A percentile compares a stretch with the other conserved stretches of the same genome.
Evolutionary conservation across 306 rosid species (phyloP).

Genomic region (Fragaria iinumae): DNA sequence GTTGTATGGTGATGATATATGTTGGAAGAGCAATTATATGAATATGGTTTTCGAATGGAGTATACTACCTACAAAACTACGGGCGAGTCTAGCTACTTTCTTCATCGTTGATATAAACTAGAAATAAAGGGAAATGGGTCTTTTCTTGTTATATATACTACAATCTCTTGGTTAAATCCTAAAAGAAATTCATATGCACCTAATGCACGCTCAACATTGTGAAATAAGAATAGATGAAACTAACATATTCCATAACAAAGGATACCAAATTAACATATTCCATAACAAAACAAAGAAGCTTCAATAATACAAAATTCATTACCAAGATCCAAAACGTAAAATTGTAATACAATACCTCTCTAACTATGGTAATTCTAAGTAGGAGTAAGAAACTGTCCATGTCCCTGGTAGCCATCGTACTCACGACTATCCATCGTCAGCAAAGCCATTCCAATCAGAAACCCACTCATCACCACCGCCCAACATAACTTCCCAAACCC

Average conservation of each 20-base stretch:
- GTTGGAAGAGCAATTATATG: not conserved
- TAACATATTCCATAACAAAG: too few relatives aligned
- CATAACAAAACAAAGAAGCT: not conserved
- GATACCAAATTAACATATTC: too few relatives aligned
- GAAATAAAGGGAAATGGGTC: too few relatives aligned
- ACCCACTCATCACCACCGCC: slow-evolving; percentile 2
- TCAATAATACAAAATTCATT: not conserved
- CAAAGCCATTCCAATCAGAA: slow-evolving; percentile 15
- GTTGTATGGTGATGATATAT: not conserved
- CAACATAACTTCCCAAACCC: not conserved
- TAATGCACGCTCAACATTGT: not conserved
- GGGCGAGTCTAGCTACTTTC: not conserved
- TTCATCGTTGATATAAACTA: too few relatives aligned
- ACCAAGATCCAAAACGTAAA: not conserved
- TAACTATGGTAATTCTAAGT: slow-evolving; percentile 15
- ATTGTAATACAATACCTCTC: not conserved
- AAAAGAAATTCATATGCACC: not conserved
- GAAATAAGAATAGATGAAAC: not conserved
- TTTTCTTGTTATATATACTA: not conserved
- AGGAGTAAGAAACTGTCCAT: slow-evolving; percentile 29
- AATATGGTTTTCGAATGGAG: not conserved
- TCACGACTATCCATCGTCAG: slow-evolving; percentile 24
- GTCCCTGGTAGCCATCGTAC: not conserved
- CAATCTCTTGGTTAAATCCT: not conserved
- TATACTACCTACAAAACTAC: not conserved